Conservation (phyloP, 306 rosid species). For the Casuarina glauca region DNA sequence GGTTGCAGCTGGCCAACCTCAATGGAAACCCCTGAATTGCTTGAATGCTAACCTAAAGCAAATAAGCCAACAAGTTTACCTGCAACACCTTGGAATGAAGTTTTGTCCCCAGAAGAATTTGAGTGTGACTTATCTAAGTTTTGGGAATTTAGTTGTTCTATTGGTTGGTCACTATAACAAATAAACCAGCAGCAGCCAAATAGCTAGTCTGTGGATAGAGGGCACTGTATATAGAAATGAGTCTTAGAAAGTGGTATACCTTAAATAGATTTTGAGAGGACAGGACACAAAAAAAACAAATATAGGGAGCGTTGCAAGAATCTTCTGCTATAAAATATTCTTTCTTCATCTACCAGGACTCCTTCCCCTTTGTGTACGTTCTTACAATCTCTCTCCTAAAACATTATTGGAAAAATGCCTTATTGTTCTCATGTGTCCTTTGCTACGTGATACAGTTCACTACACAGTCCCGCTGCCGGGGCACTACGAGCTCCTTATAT, state of each 20-base stretch:
- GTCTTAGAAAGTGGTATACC: conserved; percentile 56
- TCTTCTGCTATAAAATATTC: conserved; percentile 16
- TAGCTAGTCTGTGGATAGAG: conserved; percentile 50
- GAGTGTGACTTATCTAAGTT: conserved; percentile 28
- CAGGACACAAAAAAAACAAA: conserved; percentile 27
- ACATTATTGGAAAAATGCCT: background rate
- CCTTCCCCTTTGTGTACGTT: background rate
- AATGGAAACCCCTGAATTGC: conserved; percentile 46
- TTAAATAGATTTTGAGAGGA: conserved; percentile 59
- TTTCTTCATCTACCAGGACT: conserved; percentile 10
- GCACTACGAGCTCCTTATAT: background rate
- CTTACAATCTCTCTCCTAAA: background rate
- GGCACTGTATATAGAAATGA: conserved; percentile 78
- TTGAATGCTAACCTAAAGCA: conserved; percentile 48
- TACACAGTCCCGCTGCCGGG: background rate
- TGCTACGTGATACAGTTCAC: background rate
- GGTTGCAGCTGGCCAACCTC: conserved; percentile 96
- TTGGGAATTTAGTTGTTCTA: conserved; percentile 42
- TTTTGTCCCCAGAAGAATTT: conserved; percentile 61
- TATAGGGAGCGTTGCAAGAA: conserved; percentile 31
- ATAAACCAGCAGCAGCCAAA: conserved; percentile 54
- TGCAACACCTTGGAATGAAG: conserved; percentile 50
- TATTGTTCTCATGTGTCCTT: background rate
- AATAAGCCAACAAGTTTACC: conserved; percentile 17
- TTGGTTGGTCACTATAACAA: conserved; percentile 51